Base-by-base conservation (phyloP, 768 basidiomycete genomes). In the Pleurotus salmoneostramineus region DNA sequence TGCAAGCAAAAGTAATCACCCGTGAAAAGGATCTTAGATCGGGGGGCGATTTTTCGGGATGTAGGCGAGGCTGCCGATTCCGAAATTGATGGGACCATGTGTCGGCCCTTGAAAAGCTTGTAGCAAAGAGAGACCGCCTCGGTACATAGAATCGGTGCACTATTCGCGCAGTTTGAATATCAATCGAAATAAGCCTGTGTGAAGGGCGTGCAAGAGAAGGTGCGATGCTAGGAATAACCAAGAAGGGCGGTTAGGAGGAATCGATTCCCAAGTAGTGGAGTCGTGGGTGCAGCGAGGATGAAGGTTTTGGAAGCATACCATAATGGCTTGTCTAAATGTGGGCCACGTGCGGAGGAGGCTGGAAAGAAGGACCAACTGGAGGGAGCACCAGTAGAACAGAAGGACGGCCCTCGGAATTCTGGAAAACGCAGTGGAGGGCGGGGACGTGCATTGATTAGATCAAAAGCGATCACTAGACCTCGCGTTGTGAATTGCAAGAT, bases 111-210 rank as follows among this genome's bases (percentile, higher is more conserved):
- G 52, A 55, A 55, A 55, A 15, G 31, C 6, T 31, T 32, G 12
- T 51, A 51, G 6, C 50, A n/a, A 35, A 40, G 35, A 40, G 37
- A n/a, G 8, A 8, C 40, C 37, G 21, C 6, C 31, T 31, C 12
- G 12, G 36, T 37, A 14, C 34, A n/a, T 10, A 6, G 10, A 15
- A 17, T 31, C 50, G 34, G 50, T 43, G 10, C 6, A n/a, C 21
- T 43, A 43, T 55, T 55, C 52, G 52, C 52, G 52, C 52, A 37
- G 52, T 55, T 55, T 55, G 52, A 55, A 55, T 55, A 10, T 40
- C 40, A 11, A 15, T 27, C 21, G 17, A 43, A 55, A 55, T 55
- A 55, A 43, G 52, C 52, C 40, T 55, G 52, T 55, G 52, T 17
- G 50, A 52, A 52, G 50, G 34, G 34, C 7, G 49, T n/a, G n/a